These are phyloP conservation scores for Didymella pomorum DNA, from an alignment of 2,329 filamentous ascomycete genomes.

Conservation along the genomic window DNA sequence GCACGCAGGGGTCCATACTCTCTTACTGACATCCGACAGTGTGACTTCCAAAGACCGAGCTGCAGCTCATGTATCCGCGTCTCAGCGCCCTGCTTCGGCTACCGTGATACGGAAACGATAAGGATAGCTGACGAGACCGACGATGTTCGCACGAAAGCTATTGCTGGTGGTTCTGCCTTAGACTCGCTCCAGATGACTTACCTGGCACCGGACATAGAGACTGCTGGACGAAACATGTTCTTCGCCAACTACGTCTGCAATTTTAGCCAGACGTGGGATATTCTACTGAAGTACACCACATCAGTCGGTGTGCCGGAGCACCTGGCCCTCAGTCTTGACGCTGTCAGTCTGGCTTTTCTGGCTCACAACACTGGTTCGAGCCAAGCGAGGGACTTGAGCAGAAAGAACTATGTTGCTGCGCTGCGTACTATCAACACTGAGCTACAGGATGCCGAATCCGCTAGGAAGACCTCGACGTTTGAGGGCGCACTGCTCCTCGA, in stretches of 20 bases:
- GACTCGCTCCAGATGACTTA: conserved; percentile 9
- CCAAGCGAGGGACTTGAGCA: conserved; percentile 27
- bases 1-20: not conserved
- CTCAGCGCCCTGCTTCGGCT: conserved; percentile 30
- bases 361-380: conserved; percentile 30
- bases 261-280: conserved; percentile 36
- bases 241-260: conserved; percentile 38
- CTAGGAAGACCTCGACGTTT: conserved; percentile 26
- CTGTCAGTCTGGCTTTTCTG: conserved; percentile 40
- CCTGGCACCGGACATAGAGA: conserved; percentile 29
- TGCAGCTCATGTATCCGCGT: conserved; percentile 37
- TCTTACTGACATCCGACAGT: conserved; percentile 23
- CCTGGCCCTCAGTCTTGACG: conserved; percentile 37
- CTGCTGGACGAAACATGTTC: conserved; percentile 34
- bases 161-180: conserved; percentile 5
- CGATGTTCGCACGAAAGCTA: conserved; percentile 26
- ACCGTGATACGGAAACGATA: conserved; percentile 34
- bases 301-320: conserved; percentile 27
- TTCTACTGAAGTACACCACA: conserved; percentile 30
- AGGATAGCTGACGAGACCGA: conserved; percentile 39
- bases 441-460: conserved; percentile 26
- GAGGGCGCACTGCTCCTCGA: conserved; percentile 36
- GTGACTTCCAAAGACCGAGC: conserved; percentile 32
- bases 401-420: conserved; percentile 38
- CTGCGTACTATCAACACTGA: conserved; percentile 30